phyloP scores from a whole-genome alignment of 257 asterid species.

The Solanum pennellii region DNA sequence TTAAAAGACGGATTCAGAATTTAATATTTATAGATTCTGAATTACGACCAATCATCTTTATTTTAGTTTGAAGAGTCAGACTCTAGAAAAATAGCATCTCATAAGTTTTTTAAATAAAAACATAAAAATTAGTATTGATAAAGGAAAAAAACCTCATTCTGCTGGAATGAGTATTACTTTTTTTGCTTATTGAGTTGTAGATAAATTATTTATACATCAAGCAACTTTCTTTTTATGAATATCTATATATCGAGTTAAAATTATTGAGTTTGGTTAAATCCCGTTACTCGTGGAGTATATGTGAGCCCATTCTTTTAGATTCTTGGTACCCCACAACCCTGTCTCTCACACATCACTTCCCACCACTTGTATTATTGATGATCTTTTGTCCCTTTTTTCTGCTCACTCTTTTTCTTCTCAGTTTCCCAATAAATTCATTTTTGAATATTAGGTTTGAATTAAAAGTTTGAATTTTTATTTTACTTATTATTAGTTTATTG shows the following conservation, averaged over 20 bases:
- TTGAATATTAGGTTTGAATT: background rate
- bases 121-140: background rate
- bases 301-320: background rate
- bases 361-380: conserved; percentile 14
- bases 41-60: background rate
- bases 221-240: background rate
- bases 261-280: background rate
- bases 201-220: background rate
- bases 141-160: background rate
- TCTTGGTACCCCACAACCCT: conserved; percentile 14
- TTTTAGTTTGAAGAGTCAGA: background rate
- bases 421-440: background rate
- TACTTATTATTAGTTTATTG: background rate
- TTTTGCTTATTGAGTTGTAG: background rate
- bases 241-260: background rate
- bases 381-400: background rate
- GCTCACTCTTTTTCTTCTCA: background rate
- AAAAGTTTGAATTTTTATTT: background rate
- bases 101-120: background rate
- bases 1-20: background rate
- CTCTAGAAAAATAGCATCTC: background rate
- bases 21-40: background rate
- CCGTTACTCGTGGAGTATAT: background rate
- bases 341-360: background rate
- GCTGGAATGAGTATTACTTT: background rate